Percentiles rank a stretch among this genome's conserved stretches.
Conservation (phyloP, 2,329 filamentous ascomycete species). For the Rhynchosporium agropyri region DNA sequence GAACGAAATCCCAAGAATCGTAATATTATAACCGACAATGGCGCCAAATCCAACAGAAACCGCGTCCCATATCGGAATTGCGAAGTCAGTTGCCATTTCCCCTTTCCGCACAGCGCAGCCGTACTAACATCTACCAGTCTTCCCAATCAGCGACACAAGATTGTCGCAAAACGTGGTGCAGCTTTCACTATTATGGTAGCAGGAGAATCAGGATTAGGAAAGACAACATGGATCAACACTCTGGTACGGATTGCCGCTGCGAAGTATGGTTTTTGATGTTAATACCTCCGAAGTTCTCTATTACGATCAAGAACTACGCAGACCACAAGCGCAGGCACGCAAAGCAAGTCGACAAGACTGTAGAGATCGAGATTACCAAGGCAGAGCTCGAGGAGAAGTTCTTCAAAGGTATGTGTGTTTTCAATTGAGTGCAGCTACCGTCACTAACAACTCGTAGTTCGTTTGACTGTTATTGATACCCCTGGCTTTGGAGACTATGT, state of each 20-base stretch:
- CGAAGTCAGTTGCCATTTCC: slow-evolving; percentile 49
- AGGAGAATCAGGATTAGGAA: slow-evolving; percentile 96
- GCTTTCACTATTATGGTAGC: slow-evolving; percentile 99
- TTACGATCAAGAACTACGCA: slow-evolving; percentile 99
- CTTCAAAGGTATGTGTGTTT: slow-evolving; percentile 81
- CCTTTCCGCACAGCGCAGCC: slow-evolving; percentile 43
- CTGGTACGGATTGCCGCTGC: slow-evolving; percentile 48
- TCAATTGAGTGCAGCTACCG: slow-evolving; percentile 1
- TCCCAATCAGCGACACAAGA: slow-evolving; percentile 73
- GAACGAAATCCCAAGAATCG: not conserved
- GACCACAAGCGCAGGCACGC: slow-evolving; percentile 99
- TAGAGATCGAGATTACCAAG: slow-evolving; percentile 99
- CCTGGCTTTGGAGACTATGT: slow-evolving; percentile 99
- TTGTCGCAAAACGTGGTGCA: slow-evolving; percentile 82
- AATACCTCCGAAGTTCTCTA: slow-evolving; percentile 68
- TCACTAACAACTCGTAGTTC: slow-evolving; percentile 62
- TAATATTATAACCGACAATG: slow-evolving; percentile 47
- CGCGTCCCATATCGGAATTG: slow-evolving; percentile 72
- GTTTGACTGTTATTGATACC: slow-evolving; percentile 97
- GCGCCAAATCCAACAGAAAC: slow-evolving; percentile 60
- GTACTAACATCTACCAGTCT: slow-evolving; percentile 15
- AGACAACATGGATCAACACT: slow-evolving; percentile 99
- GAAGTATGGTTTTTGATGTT: not conserved
- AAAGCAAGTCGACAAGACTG: slow-evolving; percentile 99
- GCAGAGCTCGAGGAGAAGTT: slow-evolving; percentile 99